Percentiles rank a stretch among this genome's conserved stretches.
phyloP scores from a whole-genome alignment of 192 early-diverging fungal genomes.

The Backusella circina region DNA sequence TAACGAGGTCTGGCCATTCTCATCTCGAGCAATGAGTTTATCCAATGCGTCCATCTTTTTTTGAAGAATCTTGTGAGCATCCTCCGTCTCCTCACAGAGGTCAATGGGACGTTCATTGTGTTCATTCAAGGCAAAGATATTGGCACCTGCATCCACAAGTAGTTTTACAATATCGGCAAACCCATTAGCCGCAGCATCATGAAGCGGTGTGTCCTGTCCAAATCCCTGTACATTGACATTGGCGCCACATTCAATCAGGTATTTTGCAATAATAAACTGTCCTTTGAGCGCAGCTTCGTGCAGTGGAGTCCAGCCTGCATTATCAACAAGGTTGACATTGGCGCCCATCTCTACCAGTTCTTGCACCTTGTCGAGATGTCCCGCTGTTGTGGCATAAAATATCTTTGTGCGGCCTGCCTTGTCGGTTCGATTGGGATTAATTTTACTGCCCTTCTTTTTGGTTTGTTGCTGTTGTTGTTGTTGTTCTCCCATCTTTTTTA shows the following conservation, averaged over 20 bases:
- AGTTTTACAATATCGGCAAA: slow-evolving; percentile 42
- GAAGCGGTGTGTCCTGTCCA: slow-evolving; percentile 63
- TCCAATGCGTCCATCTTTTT: slow-evolving; percentile 32
- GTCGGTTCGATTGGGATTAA: slow-evolving; percentile 32
- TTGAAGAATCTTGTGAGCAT: slow-evolving; percentile 29
- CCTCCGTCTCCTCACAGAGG: slow-evolving; percentile 36
- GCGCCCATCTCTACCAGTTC: slow-evolving; percentile 52
- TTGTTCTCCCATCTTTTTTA: not conserved
- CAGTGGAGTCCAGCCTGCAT: slow-evolving; percentile 61
- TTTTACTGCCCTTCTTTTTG: not conserved
- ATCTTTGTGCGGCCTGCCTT: slow-evolving; percentile 47
- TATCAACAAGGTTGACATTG: slow-evolving; percentile 56
- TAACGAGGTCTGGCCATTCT: slow-evolving; percentile 46
- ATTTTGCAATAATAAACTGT: slow-evolving; percentile 41
- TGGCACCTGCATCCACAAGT: slow-evolving; percentile 50
- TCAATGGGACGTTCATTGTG: slow-evolving; percentile 38
- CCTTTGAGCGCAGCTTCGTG: slow-evolving; percentile 55
- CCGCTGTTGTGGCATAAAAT: slow-evolving; percentile 48
- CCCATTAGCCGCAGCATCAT: slow-evolving; percentile 53
- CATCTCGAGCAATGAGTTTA: slow-evolving; percentile 33
- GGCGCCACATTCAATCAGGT: slow-evolving; percentile 51
- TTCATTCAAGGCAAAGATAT: slow-evolving; percentile 47
- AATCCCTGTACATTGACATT: slow-evolving; percentile 54
- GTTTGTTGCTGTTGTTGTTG: not conserved
- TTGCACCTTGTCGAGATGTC: slow-evolving; percentile 53